Conservation (phyloP, 108 stramenopile genomes). For the Aureococcus anophagefferens region DNA sequence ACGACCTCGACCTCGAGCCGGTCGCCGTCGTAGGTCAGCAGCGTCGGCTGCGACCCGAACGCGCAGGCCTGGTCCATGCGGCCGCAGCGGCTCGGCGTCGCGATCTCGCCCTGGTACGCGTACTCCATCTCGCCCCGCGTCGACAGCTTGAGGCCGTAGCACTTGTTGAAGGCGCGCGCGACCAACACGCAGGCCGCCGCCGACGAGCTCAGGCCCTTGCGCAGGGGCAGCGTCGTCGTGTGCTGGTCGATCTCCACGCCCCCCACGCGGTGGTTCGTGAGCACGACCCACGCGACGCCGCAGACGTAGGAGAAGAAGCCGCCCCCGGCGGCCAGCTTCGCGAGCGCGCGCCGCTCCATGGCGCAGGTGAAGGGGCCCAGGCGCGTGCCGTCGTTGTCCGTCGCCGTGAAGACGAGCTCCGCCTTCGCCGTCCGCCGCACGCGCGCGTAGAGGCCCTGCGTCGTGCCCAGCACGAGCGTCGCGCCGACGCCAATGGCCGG, state of each 20-base stretch:
- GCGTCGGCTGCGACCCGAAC: constrained; percentile 15
- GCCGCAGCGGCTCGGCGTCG: constrained; percentile 23
- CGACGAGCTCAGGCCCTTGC: constrained; percentile 28
- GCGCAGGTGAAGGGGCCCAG: neutral
- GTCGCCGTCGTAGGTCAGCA: constrained; percentile 22
- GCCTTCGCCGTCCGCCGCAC: neutral
- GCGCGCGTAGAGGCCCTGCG: constrained; percentile 27
- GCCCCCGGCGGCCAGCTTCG: constrained; percentile 7
- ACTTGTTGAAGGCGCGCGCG: constrained; percentile 11
- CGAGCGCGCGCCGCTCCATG: constrained; percentile 9
- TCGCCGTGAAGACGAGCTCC: neutral
- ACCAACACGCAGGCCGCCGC: constrained; percentile 33
- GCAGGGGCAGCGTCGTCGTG: constrained; percentile 25
- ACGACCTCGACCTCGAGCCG: constrained; percentile 6
- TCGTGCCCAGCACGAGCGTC: constrained; percentile 31
- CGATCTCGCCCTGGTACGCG: constrained; percentile 26
- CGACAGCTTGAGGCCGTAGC: constrained; percentile 14
- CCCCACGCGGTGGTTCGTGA: constrained; percentile 12
- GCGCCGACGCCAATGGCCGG: constrained; percentile 5
- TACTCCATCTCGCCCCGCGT: constrained; percentile 26
- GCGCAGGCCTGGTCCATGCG: constrained; percentile 38
- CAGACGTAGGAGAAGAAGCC: constrained; percentile 22
- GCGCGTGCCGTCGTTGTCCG: neutral
- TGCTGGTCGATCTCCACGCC: constrained; percentile 28
- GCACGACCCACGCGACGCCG: constrained; percentile 23